Base-by-base conservation (phyloP, 2,329 filamentous ascomycete species). In the Fusarium phyllophilum region DNA sequence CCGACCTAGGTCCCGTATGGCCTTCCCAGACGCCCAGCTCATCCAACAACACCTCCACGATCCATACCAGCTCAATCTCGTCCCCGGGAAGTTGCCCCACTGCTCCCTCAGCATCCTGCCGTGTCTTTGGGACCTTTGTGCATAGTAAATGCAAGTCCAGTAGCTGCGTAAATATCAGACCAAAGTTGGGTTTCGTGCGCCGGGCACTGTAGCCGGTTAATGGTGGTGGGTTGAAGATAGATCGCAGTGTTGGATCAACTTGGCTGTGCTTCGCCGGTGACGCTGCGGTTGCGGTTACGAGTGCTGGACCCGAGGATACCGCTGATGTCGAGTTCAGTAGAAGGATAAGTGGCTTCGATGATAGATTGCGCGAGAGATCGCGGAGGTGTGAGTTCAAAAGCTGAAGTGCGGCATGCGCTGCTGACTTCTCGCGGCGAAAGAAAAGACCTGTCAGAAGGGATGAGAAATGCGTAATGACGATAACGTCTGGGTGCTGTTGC, bases 391-490 rank as follows among this genome's bases (percentile, higher is more conserved):
- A 82, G 33, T 84, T 83, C 29, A 91, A 84, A n/a, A 83, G 79
- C 39, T 84, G 82, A n/a, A 89, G 80, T 18, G 82, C 80, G 9
- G 79, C 77, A 79, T 90, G 88, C 3, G 88, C 89, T 45, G 82
- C 76, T 8, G 81, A 76, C 67, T 82, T 86, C 73, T 85, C 83
- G 67, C 84, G 84, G 62, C 84, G 83, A 4, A 86, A 81, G 79
- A 90, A 90, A 55, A 90, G 83, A 9, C 84, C 79, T 33, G 84
- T 85, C 26, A 91, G 83, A 8, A 91, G 82, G 22, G 82, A 75
- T 5, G 87, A 86, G 77, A 89, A 85, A 79, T 89, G 87, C 13
- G 89, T 89, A 61, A 90, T 80, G 60, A 91, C 81, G 51, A 91
- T 83, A 44, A 90, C 79, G 62, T 86, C 84, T 45, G 36, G 61